Evolutionary conservation across 495 filamentous ascomycete species (phyloP), one percentile per base, ranked within the genome.

Genomic region (Xylaria curta): DNA sequence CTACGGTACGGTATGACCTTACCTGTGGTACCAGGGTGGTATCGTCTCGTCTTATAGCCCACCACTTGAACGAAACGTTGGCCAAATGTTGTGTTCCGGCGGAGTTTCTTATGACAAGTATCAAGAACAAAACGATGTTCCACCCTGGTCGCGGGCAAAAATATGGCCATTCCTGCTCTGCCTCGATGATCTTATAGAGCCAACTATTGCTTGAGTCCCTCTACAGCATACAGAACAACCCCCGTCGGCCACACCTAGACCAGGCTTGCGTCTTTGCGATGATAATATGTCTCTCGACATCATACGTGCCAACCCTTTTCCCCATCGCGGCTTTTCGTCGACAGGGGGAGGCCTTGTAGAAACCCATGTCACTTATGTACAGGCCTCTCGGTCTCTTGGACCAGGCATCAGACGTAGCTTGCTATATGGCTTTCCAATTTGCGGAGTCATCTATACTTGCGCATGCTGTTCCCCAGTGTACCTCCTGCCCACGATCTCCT

Each of bases 1-100:
- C 63, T 66, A 51, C 63, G 44, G 42, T 66, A 66, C 63, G 46
- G 63, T 66, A 66, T 66, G 65, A 67, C 65, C 65, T 38, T 67
- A 53, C 46, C 65, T 53, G 42, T 66, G 63, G 63, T 66, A 66
- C 42, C 63, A 59, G 47, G 56, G 49, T 60, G 10, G 54, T 36
- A 47, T 46, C 54, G 21, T 59, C 33, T 61, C 56, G 38, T 61
- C 66, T 60, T 67, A 31, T 26, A 67, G 19, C 65, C 49, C 65
- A 67, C 62, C 42, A 42, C 65, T 54, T 40, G 46, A 21, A 31
- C 49, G 9, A 67, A 49, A 40, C 33, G 33, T 28, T 56, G 58
- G 53, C 53, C 26, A 58, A 58, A 58, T 58, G 26, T 17, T 60
- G 47, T 54, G 31, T 56, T 31, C 36, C 47, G 2, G 42, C 49